Base-by-base conservation (phyloP, 306 rosid species). In the Trichosanthes truncata region DNA sequence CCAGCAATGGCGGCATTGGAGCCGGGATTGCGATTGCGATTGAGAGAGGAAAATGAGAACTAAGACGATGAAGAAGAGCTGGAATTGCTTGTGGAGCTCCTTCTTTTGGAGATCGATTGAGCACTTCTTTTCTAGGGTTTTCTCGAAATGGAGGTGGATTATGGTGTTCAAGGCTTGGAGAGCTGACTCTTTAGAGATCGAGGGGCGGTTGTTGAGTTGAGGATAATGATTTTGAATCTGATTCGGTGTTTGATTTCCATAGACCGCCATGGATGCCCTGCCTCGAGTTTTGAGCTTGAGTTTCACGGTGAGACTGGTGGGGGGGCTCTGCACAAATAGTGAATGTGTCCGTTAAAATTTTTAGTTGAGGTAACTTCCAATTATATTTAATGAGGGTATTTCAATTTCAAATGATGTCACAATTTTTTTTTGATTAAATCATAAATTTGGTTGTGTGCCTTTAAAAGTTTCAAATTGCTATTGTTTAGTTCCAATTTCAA, bases 1-100 rank as follows among this genome's bases (percentile, higher is more conserved):
- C 98, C 97, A 93, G 79, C 92, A 90, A 52, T 91, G 98, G 80
- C 96, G 92, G 80, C 98, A 91, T 60, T 91, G 93, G 85, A 93
- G 96, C 4, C 91, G 90, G 0, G 79, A 40, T 7, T 40, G 25
- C 7, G 95, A 86, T 21, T 76, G 88, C 1, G 93, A 31, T 4
- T 84, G 86, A 3, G 85, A 77, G 11, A 88, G 40, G 89, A 91
- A 89, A 7, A 93, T 35, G 0, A 91, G 82, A 45, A 75, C 76
- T 20, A 93, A 69, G 86, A 93, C 90, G 89, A 93, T 83, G 91
- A 93, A 91, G 92, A 93, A 89, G 38, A 88, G 63, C 69, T 85
- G 96, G 85, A 91, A 91, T 4, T 85, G 91, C 80, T 87, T 91
- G 79, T 93, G 93, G 5, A 93, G 97, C 76, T 93, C 88, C 73